Base-by-base conservation (phyloP, 2,329 filamentous ascomycete genomes). In the Phyllosticta ampelicida region DNA sequence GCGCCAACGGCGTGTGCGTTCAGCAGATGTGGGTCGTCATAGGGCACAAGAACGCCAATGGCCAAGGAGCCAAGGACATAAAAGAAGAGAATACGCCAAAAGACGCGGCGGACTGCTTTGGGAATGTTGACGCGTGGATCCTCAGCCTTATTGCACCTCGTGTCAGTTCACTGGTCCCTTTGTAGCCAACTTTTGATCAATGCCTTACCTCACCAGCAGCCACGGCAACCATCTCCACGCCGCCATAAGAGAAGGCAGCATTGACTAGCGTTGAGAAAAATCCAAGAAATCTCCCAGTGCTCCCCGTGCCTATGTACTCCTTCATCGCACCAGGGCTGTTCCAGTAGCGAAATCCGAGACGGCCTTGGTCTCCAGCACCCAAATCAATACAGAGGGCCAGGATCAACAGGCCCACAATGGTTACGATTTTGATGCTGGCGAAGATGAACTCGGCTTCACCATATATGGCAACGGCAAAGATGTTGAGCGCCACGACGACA, bases 261-360 rank as follows among this genome's bases (percentile, higher is more conserved):
- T 75, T 74, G 10, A 76, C 73, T 2, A 59, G 51, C 2, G 56
- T 59, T 2, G 56, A 44, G 53, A 76, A 76, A 1, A 74, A 71
- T 0, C 68, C 68, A 0, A 72, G 73, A 2, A 75, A 71, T 16
- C 73, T 51, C 6, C 83, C 84, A 74, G 74, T 79, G 1, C 66
- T 63, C 0, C 80, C 81, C 0, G 71, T 70, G 1, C 75, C 75
- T n/a, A 86, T 78, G 65, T 85, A 81, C 64, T 85, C 80, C 49
- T 84, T 82, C 66, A 86, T 85, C 0, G 62, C 69, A 63, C 59
- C 59, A 68, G 11, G 76, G 74, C 58, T 13, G 64, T 73, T 78
- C 86, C 86, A 89, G 68, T 86, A 87, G 30, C 75, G 71, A 68
- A 87, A 88, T 1, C 86, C 86, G 18, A 84, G 77, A 4, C 80